Base-by-base conservation (phyloP, 257 asterid species). In the Handroanthus guayacan region DNA sequence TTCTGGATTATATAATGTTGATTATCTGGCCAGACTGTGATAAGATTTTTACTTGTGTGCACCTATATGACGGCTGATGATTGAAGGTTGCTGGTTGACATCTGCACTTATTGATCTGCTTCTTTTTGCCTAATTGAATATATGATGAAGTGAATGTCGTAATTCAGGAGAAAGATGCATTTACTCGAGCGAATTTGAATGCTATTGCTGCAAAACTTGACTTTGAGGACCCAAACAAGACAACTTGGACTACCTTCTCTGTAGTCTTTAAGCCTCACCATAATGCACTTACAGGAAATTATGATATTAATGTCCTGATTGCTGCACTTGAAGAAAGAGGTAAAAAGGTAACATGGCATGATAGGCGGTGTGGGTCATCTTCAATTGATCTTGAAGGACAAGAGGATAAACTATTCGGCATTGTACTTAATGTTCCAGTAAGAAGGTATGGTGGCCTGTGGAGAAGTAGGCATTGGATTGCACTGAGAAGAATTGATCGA, bases 401-500 rank as follows among this genome's bases (percentile, higher is more conserved):
- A 4, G 84, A 65, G 48, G 82, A 81, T 63, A 77, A 82, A 51
- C 57, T 92, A 39, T 89, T 90, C 76, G 99, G 97, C 51, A 83
- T 92, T 50, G 76, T 94, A 45, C 62, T 94, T 34, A 94, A 92
- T 82, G 84, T 89, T 56, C 95, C 85, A 0, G 96, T 94, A 6
- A 88, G 75, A 79, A 89, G 82, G 89, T 88, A 79, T 63, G 88
- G 73, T 5, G 90, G 93, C 2, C 82, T 94, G 2, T 92, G 96
- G 97, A 88, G 57, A 82, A 54, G 97, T 62, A 85, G 99, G 81
- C 99, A 94, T 66, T 92, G 97, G 97, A 76, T 92, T 77, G 80
- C 97, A 5, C 44, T 92, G 84, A 88, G 85, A 80, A 87, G 75
- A 82, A 75, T 94, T 68, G 90, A 77, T 14, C 75, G 78, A 8